A percentile compares a stretch with the other conserved stretches of the same genome.
phyloP scores from a whole-genome alignment of 441 rosid genomes.

The Erodium texanum region DNA sequence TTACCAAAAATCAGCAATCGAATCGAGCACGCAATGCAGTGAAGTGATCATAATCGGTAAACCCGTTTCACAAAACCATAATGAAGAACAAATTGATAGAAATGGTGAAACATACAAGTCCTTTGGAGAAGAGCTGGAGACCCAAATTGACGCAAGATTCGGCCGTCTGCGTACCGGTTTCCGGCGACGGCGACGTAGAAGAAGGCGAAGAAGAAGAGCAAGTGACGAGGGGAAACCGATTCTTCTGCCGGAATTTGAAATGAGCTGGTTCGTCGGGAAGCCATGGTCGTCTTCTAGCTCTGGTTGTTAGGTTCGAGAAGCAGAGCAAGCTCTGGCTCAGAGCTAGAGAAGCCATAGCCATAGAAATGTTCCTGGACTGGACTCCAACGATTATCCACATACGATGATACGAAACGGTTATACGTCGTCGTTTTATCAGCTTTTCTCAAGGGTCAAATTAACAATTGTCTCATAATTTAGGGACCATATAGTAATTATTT shows the following conservation, averaged over 20 bases:
- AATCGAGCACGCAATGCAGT: not conserved
- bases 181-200: slow-evolving; percentile 43
- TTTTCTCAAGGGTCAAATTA: not conserved
- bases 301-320: slow-evolving; percentile 13
- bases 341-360: slow-evolving; percentile 22
- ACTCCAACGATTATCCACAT: slow-evolving; percentile 1
- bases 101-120: slow-evolving; percentile 39
- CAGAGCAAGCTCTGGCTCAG: slow-evolving; percentile 19
- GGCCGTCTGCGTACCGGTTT: slow-evolving; percentile 45
- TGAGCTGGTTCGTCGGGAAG: slow-evolving; percentile 4
- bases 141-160: slow-evolving; percentile 80
- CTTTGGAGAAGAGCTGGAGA: slow-evolving; percentile 74
- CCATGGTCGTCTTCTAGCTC: slow-evolving; percentile 5
- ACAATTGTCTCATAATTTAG: not conserved
- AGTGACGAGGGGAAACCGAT: slow-evolving; percentile 26
- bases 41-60: not conserved
- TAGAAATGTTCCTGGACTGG: not conserved
- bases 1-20: not conserved
- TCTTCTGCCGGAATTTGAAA: slow-evolving; percentile 19
- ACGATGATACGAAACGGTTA: not conserved
- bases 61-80: not conserved
- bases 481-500: not conserved
- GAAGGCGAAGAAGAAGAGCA: slow-evolving; percentile 29
- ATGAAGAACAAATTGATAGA: not conserved
- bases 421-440: not conserved